A percentile compares a stretch with the other conserved stretches of the same genome.
phyloP scores from a whole-genome alignment of 139 green algal genomes.

The Closterium sp. region DNA sequence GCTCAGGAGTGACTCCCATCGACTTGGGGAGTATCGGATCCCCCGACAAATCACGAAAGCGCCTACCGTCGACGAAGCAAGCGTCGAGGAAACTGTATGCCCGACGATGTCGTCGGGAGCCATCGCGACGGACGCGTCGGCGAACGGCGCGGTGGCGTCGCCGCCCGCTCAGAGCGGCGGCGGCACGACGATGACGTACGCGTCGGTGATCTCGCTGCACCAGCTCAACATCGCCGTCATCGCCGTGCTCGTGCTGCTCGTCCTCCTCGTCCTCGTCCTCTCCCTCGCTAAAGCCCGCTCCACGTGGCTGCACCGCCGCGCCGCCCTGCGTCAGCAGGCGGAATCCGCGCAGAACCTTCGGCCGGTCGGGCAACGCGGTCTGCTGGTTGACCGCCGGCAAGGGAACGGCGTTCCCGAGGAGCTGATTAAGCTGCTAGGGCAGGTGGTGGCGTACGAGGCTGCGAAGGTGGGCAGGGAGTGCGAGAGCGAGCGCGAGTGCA shows the following conservation, averaged over 20 bases:
- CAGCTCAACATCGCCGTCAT: slow-evolving; percentile 2
- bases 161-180: not conserved
- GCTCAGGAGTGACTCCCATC: not conserved
- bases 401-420: slow-evolving; percentile 13
- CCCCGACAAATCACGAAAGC: not conserved
- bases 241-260: slow-evolving; percentile 16
- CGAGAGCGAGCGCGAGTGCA: slow-evolving; percentile 26
- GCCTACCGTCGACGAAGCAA: not conserved
- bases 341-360: not conserved
- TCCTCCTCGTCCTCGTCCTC: slow-evolving; percentile 10
- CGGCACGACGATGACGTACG: not conserved
- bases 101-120: not conserved
- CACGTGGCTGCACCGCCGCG: slow-evolving; percentile 5
- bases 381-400: not conserved
- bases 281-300: not conserved
- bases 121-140: not conserved
- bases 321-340: not conserved
- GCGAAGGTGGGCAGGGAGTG: slow-evolving; percentile 10
- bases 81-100: too few species aligned
- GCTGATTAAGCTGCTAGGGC: not conserved
- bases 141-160: not conserved
- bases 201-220: slow-evolving; percentile 8
- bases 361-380: not conserved
- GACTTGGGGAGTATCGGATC: not conserved
- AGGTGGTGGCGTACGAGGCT: not conserved